phyloP scores from a whole-genome alignment of 176 grass and related monocot genomes.

The Chloris gayana region DNA sequence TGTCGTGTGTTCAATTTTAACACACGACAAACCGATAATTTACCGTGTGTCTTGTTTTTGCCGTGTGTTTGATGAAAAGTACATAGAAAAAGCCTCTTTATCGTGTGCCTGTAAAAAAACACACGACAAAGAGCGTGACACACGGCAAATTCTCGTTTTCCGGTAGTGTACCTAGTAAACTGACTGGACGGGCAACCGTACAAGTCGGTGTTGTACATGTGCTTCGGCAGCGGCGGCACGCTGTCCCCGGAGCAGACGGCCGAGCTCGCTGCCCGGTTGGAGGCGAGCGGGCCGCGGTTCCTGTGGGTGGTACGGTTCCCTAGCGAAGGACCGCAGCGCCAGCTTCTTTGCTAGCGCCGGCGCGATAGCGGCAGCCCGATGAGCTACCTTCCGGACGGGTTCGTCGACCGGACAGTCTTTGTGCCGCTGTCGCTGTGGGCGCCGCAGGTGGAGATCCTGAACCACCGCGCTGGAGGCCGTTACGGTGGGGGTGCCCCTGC shows the following conservation, averaged over 20 bases:
- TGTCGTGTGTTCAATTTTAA: too few species aligned
- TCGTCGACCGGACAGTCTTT: slow-evolving; percentile 32
- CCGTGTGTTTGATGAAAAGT: too few species aligned
- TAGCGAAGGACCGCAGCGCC: neutral
- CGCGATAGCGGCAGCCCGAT: slow-evolving; percentile 6
- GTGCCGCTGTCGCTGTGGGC: slow-evolving; percentile 42
- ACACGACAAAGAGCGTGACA: too few species aligned
- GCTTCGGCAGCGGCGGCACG: slow-evolving; percentile 67
- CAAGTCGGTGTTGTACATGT: slow-evolving; percentile 63
- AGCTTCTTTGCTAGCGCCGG: neutral
- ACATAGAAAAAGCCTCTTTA: too few species aligned
- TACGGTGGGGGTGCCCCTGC: slow-evolving; percentile 44
- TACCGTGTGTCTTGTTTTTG: too few species aligned
- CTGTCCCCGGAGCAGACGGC: slow-evolving; percentile 46
- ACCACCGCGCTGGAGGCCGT: slow-evolving; percentile 49
- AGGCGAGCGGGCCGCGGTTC: slow-evolving; percentile 65
- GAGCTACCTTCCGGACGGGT: slow-evolving; percentile 44
- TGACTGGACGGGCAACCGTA: slow-evolving; percentile 75
- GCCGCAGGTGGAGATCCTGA: slow-evolving; percentile 54
- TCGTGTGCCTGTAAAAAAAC: too few species aligned
- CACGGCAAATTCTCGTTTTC: too few species aligned
- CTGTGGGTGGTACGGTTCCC: slow-evolving; percentile 63
- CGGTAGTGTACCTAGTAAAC: too few species aligned
- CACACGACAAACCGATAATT: too few species aligned
- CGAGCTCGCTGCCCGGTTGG: slow-evolving; percentile 65